Evolutionary conservation across 371 early-diverging fungal genomes (phyloP), one percentile per base, ranked within the genome.

Genomic region (Mortierella sp.): DNA sequence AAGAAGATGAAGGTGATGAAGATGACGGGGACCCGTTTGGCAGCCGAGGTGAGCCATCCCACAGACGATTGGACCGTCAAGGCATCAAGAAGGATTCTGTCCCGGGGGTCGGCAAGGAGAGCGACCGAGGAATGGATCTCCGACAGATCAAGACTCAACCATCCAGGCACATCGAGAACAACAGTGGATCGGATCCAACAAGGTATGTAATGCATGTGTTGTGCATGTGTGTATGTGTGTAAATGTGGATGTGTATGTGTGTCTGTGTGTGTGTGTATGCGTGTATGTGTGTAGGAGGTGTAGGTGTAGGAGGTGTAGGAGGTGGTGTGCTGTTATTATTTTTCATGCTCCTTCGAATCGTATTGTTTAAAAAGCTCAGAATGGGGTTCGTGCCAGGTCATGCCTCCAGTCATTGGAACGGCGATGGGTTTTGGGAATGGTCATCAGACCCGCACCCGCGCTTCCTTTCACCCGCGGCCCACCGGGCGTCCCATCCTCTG

Each of bases 1-100:
- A 68, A 43, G 73, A 73, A 16, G 57, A 60, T 7, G 79, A 72
- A 21, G 79, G 72, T 6, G 72, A 72, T 5, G 72, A 72, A 12
- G 59, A 50, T 16, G 69, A 69, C 4, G 57, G 47, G 28, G 29
- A 57, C 12, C 45, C 51, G 16, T 45, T 18, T 6, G 46, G 50
- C 12, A 21, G 23, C 9, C 44, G 57, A 26, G 23, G 53, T 9
- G 21, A 60, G 14, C 57, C 45, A 19, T 14, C 46, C 19, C 37
- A 58, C 14, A 50, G 70, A n/a, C 62, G 52, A 19, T 47, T 28
- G 48, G 12, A 68, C 64, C 72, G 62, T 65, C 71, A 75, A 61
- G 68, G 60, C 60, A 59, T 61, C 28, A 25, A 56, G 21, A 65
- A 62, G 37, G 57, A 62, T 62, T 56, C 61, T 60, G 46, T 61